Conservation (phyloP, 2,329 filamentous ascomycete genomes). For the Raffaelea arxii region DNA sequence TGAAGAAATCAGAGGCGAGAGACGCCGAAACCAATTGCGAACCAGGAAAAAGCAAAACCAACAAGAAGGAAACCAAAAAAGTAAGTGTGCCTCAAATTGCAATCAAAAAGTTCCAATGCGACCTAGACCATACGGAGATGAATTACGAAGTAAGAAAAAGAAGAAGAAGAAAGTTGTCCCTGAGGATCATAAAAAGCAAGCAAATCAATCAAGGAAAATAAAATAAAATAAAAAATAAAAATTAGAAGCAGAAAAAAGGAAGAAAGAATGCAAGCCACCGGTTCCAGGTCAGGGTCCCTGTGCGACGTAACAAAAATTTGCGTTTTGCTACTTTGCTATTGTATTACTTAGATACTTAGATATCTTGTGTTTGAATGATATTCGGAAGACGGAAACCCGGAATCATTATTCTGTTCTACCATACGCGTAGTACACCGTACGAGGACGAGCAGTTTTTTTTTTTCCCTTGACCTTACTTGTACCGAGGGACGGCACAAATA, state of each 20-base stretch:
- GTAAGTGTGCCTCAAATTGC: not conserved
- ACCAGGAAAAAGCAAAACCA: not conserved
- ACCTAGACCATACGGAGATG: not conserved
- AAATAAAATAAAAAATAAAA: not conserved
- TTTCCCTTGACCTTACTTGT: too few species aligned
- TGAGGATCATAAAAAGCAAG: not conserved
- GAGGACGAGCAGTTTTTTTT: too few species aligned
- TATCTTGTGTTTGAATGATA: too few species aligned
- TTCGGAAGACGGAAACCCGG: too few species aligned
- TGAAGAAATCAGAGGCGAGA: too few species aligned
- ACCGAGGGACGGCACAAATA: too few species aligned
- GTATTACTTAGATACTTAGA: too few species aligned
- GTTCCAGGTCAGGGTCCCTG: too few species aligned
- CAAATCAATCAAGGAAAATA: not conserved
- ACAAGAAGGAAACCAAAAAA: not conserved
- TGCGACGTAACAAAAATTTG: too few species aligned
- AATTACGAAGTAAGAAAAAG: not conserved
- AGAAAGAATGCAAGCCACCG: not conserved
- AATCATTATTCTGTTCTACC: too few species aligned
- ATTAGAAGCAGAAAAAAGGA: not conserved
- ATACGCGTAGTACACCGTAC: too few species aligned
- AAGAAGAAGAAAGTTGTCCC: not conserved
- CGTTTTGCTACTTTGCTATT: too few species aligned
- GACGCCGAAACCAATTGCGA: not conserved
- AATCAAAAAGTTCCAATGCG: not conserved